Base-by-base conservation (phyloP, 805 yeast species). In the Yamadazyma laniorum region DNA sequence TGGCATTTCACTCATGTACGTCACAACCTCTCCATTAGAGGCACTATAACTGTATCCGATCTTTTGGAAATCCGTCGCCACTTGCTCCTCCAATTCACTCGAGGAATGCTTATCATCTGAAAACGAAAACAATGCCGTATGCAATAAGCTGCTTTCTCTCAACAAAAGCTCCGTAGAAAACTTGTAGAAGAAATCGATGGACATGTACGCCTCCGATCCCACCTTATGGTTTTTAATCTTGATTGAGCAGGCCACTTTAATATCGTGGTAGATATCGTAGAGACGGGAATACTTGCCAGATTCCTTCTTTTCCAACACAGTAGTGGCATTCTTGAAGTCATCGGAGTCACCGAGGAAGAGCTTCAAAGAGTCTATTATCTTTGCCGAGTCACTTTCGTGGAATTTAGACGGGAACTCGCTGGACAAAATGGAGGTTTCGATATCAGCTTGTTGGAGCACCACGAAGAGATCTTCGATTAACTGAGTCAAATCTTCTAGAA, bases 191-290 rank as follows among this genome's bases (percentile, higher is more conserved):
- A 68, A 70, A 52, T 85, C 91, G 33, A 81, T 68, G 42, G 71
- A 61, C 13, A 60, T 58, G 47, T 85, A 84, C 3, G 58, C 56
- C 4, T 59, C 51, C 1, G 75, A 56, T 1, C 84, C 83, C 14
- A 76, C 64, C 16, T 71, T 69, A 40, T 70, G 63, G 27, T 69
- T 61, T 29, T 69, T 61, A 18, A 83, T 67, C 25, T 67, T 58
- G n/a, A 68, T 51, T 9, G 76, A 68, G 25, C 80, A 63, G 0
- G 80, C 76, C 13, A 81, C 59, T 42, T 73, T 80, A 31, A 85
- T 53, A 55, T 85, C 95, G 51, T 85, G 91, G 50, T 68, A 84
- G 9, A 85, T 51, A 29, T 64, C 63, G 50, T 81, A 83, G 5
- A 82, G 65, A 1, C 74, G 61, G 7, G 55, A 52, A 51, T 82